Evolutionary conservation across 768 basidiomycete species (phyloP).

Genomic region (Gymnopilus junonius): DNA sequence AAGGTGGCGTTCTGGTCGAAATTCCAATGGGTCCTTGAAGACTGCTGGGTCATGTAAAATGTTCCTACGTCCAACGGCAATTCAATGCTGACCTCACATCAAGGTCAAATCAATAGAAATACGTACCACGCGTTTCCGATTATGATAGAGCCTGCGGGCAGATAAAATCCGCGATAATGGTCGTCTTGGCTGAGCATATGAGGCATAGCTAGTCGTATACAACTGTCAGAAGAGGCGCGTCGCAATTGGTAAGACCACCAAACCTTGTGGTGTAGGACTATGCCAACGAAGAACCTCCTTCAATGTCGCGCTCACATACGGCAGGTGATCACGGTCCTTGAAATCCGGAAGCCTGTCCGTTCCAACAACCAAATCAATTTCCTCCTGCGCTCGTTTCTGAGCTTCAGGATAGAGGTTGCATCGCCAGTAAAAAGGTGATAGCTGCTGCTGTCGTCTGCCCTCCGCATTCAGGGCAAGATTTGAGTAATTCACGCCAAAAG

Average conservation of each 20-base stretch:
- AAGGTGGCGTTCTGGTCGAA: conserved; percentile 3
- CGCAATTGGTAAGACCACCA: neutral
- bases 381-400: neutral
- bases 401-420: neutral
- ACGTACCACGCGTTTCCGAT: conserved; percentile 5
- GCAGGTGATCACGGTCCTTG: neutral
- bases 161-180: neutral
- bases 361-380: neutral
- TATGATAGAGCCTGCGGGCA: conserved; percentile 4
- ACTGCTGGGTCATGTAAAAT: conserved; percentile 4
- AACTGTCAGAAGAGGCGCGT: too few relatives aligned
- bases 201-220: neutral
- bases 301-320: neutral
- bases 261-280: conserved; percentile 4
- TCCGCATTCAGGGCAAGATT: neutral
- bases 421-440: conserved; percentile 1
- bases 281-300: conserved; percentile 3
- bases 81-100: too few relatives aligned
- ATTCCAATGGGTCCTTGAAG: conserved; percentile 3
- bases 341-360: conserved; percentile 2
- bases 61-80: too few relatives aligned
- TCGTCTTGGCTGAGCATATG: conserved; percentile 3
- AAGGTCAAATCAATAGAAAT: too few relatives aligned
- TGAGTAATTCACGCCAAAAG: neutral
- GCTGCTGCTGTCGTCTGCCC: conserved; percentile 2